A percentile compares a stretch with the other conserved stretches of the same genome.
Conservation (phyloP, 257 asterid species). For the Voacanga thouarsii region DNA sequence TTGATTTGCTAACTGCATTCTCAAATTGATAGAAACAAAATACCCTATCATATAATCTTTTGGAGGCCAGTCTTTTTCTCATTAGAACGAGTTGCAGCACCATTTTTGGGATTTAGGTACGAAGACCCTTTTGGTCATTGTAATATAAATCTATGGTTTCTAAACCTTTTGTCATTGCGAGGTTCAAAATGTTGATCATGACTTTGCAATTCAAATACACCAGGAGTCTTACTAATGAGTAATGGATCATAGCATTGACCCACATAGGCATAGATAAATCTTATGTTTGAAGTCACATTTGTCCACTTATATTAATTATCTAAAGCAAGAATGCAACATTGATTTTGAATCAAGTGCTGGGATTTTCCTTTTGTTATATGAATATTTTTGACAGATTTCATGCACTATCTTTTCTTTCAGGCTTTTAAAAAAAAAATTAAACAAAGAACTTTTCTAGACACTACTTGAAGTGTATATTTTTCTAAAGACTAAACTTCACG, state of each 20-base stretch:
- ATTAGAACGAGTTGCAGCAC: slow-evolving; percentile 92
- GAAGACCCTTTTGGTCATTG: not conserved
- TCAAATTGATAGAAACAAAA: too few species aligned
- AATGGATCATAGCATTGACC: not conserved
- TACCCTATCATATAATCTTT: slow-evolving; percentile 67
- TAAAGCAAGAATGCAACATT: not conserved
- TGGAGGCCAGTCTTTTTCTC: slow-evolving; percentile 59
- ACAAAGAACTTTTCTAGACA: too few species aligned
- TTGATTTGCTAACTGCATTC: too few species aligned
- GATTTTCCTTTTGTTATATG: not conserved
- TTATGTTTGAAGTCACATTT: not conserved
- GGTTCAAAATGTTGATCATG: not conserved
- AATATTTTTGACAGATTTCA: too few species aligned
- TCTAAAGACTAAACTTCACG: not conserved
- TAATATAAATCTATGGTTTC: not conserved
- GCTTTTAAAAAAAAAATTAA: too few species aligned
- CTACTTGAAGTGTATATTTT: too few species aligned
- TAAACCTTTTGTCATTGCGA: not conserved
- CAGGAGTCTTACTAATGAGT: not conserved
- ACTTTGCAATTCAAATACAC: not conserved
- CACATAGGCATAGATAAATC: not conserved
- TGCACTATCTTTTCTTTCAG: too few species aligned
- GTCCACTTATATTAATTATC: not conserved
- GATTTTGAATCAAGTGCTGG: not conserved
- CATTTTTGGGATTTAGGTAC: slow-evolving; percentile 88